A percentile compares a stretch with the other conserved stretches of the same genome.
These are phyloP conservation scores for Exophiala viscosa DNA, from an alignment of 2,329 filamentous ascomycete genomes.

Conservation along the genomic window DNA sequence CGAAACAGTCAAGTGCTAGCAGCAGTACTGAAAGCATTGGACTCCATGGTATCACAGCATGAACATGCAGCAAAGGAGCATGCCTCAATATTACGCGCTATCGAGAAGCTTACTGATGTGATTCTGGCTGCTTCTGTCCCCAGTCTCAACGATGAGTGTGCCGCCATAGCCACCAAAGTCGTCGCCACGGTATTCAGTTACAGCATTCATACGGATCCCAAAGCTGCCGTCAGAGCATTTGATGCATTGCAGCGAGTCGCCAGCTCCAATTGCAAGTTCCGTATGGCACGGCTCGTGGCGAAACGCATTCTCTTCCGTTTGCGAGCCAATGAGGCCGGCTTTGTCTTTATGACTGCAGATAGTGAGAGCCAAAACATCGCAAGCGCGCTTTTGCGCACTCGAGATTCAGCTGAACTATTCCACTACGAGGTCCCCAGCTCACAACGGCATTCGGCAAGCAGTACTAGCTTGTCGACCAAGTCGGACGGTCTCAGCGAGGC, in stretches of 20 bases:
- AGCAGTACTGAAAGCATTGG: conserved; percentile 15
- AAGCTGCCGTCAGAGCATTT: conserved; percentile 11
- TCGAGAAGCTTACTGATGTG: conserved; percentile 14
- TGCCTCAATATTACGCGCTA: conserved; percentile 5
- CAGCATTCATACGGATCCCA: conserved; percentile 13
- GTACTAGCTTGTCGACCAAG: conserved; percentile 18
- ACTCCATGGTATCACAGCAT: conserved; percentile 16
- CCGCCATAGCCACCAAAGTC: conserved; percentile 17
- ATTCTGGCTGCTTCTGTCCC: conserved; percentile 4
- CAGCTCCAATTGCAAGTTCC: conserved; percentile 47
- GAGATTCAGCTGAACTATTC: conserved; percentile 46
- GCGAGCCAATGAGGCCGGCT: conserved; percentile 74
- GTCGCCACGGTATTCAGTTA: conserved; percentile 20
- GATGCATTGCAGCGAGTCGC: conserved; percentile 19
- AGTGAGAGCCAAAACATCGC: conserved; percentile 73
- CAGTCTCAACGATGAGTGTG: conserved; percentile 12
- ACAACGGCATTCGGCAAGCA: conserved; percentile 23
- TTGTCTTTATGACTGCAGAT: conserved; percentile 66
- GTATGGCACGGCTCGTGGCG: conserved; percentile 67
- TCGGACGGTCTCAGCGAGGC: conserved; percentile 30
- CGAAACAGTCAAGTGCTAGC: conserved; percentile 15
- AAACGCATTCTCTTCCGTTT: conserved; percentile 78
- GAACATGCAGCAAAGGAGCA: conserved; percentile 14
- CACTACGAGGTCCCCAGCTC: conserved; percentile 7
- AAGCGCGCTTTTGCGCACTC: conserved; percentile 63